A percentile compares a stretch with the other conserved stretches of the same genome.
Conservation (phyloP, 1,139 yeast genomes). For the Pichia sp. region DNA sequence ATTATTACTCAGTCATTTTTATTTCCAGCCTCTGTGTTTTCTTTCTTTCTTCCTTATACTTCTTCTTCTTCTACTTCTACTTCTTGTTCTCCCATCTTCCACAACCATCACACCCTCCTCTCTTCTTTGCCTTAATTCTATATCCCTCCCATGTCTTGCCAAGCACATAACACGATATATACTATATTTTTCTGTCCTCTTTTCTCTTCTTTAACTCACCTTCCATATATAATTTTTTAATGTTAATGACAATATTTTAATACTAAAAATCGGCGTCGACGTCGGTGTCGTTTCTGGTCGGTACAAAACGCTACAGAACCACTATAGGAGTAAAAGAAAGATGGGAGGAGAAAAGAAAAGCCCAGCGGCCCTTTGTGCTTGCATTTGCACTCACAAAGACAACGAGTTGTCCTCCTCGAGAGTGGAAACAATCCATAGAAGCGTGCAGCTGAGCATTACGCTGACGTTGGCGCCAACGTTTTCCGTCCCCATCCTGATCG, state of each 20-base stretch:
- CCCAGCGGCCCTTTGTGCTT: too few relatives aligned
- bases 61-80: not conserved
- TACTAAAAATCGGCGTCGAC: not conserved
- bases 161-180: not conserved
- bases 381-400: slow-evolving; percentile 52
- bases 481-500: slow-evolving; percentile 90
- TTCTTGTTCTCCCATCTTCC: not conserved
- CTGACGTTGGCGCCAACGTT: slow-evolving; percentile 78
- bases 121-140: not conserved
- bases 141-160: not conserved
- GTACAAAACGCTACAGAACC: not conserved
- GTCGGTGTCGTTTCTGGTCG: not conserved
- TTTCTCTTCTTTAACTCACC: not conserved
- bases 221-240: slow-evolving; percentile 4
- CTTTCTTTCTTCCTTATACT: not conserved
- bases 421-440: slow-evolving; percentile 90
- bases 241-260: slow-evolving; percentile 11
- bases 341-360: not conserved
- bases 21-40: not conserved
- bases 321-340: too few relatives aligned
- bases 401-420: slow-evolving; percentile 94
- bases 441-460: slow-evolving; percentile 82
- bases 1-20: slow-evolving; percentile 1
- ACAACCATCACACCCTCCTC: not conserved
- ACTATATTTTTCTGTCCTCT: not conserved